Conservation (phyloP, 1,139 yeast genomes). For the Pichia sp. region DNA sequence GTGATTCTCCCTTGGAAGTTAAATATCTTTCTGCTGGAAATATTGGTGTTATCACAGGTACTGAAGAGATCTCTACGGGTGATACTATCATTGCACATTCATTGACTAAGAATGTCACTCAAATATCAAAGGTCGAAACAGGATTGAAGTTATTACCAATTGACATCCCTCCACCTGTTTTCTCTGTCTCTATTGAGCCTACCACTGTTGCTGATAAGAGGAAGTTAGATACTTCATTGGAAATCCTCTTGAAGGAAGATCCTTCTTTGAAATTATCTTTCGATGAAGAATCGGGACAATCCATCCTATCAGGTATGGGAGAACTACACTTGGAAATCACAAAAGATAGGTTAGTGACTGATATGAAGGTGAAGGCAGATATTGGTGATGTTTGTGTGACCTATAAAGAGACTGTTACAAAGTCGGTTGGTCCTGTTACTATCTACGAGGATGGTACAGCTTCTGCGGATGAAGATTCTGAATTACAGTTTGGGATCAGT, state of each 20-base stretch:
- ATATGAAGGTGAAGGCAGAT: conserved; percentile 75
- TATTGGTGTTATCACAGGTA: conserved; percentile 83
- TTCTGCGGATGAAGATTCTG: conserved; percentile 1
- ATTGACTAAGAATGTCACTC: conserved; percentile 21
- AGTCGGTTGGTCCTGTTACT: conserved; percentile 21
- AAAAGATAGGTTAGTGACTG: conserved; percentile 67
- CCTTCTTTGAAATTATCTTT: conserved; percentile 62
- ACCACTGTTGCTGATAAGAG: conserved; percentile 74
- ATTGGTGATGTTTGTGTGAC: conserved; percentile 84
- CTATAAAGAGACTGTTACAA: conserved; percentile 66
- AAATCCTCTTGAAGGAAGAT: conserved; percentile 70
- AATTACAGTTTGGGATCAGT: conserved; percentile 31
- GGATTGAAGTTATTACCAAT: conserved; percentile 67
- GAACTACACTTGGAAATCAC: conserved; percentile 90
- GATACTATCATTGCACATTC: conserved; percentile 59
- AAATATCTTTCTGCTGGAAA: conserved; percentile 63
- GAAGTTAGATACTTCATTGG: conserved; percentile 49
- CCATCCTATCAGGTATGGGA: conserved; percentile 91
- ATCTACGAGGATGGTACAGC: conserved; percentile 12
- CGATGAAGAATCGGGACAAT: conserved; percentile 89
- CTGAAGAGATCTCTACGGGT: conserved; percentile 79
- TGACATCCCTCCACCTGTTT: conserved; percentile 86
- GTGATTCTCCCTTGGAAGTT: conserved; percentile 76
- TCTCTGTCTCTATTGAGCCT: conserved; percentile 83
- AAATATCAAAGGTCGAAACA: conserved; percentile 35